Evolutionary conservation across 306 rosid genomes (phyloP), one percentile per base, ranked within the genome.

Genomic region (Casuarina equisetifolia): DNA sequence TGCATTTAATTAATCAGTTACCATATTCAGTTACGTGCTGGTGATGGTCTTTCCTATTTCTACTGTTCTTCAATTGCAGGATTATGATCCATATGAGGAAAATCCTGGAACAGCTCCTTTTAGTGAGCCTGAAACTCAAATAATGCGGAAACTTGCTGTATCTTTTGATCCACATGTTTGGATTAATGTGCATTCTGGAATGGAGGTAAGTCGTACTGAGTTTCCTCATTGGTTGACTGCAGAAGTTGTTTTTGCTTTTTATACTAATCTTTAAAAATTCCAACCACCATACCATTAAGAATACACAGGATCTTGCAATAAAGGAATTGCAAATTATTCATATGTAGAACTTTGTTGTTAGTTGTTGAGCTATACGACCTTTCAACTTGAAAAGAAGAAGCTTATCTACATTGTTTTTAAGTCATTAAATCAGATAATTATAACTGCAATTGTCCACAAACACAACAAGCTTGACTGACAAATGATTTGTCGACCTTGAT

Each of bases 131-230:
- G 99, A 96, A 92, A 85, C 94, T 81, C 98, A 92, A 84, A 87
- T 92, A 38, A 91, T 96, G 92, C 88, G 98, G 84, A 92, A 90
- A 77, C 90, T 96, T 78, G 98, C 96, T 19, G 13, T 91, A 71
- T 88, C 96, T 71, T 96, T 96, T 87, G 87, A 96, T 77, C 99
- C 99, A 19, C 98, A 96, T 82, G 53, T 96, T 77, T 96, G 99
- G 99, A 67, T 92, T 80, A 96, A 96, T 72, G 91, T 96, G 81
- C 99, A 96, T 90, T 96, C 99, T 38, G 99, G 99, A 79, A 96
- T 96, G 99, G 96, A 96, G 94, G 99, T 90, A 78, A 77, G 70
- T 75, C 80, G 40, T 46, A 49, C 51, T 66, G 58, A 45, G 62
- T 49, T 77, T 78, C 17, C 76, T 45, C 19, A 38, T 67, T 67